phyloP scores from a whole-genome alignment of 352 stramenopile species.

The Phytophthora crassamura region DNA sequence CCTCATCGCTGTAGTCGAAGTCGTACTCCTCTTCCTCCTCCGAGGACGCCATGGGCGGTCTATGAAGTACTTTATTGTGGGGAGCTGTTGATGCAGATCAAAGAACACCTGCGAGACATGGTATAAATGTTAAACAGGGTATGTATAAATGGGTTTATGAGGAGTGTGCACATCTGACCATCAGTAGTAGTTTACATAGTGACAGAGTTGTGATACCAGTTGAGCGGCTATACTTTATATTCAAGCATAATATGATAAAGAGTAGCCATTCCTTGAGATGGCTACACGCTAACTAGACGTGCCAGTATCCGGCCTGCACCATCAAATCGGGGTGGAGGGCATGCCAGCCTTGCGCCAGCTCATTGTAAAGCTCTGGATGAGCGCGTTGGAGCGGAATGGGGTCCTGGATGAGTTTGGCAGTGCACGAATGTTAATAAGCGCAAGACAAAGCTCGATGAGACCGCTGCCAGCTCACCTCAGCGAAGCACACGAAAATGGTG shows the following conservation, averaged over 20 bases:
- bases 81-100: neutral
- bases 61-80: neutral
- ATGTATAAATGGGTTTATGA: no score
- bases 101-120: neutral
- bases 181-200: no score
- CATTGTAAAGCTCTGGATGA: slow-evolving; percentile 76
- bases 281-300: slow-evolving; percentile 31
- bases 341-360: slow-evolving; percentile 77
- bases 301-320: slow-evolving; percentile 74
- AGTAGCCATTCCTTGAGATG: neutral
- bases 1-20: slow-evolving; percentile 94
- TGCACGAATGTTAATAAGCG: neutral
- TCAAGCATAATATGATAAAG: no score
- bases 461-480: slow-evolving; percentile 57
- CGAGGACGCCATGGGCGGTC: slow-evolving; percentile 50
- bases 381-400: slow-evolving; percentile 65
- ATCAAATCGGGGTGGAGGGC: slow-evolving; percentile 81
- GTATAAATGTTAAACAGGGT: no score
- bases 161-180: no score
- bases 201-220: no score
- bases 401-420: slow-evolving; percentile 35
- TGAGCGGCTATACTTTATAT: no score
- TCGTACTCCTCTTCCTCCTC: slow-evolving; percentile 86
- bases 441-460: no score
- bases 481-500: slow-evolving; percentile 96